phyloP scores from a whole-genome alignment of 805 yeast genomes.

The Wickerhamiella vanderwaltii region DNA sequence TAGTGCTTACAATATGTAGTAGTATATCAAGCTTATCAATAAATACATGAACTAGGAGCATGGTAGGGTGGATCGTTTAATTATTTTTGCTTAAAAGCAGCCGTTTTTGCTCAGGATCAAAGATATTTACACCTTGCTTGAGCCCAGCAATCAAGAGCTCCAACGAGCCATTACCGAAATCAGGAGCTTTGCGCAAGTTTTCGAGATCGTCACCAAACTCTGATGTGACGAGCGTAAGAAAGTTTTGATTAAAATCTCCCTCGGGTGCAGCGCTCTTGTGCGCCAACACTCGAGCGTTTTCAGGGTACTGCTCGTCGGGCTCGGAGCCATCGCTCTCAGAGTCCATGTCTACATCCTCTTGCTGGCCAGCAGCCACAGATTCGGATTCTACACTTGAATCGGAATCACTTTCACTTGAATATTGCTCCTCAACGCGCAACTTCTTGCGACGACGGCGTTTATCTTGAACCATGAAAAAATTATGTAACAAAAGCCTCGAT shows the following conservation, averaged over 20 bases:
- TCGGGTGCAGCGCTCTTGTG: slow-evolving; percentile 17
- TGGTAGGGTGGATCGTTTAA: too few relatives aligned
- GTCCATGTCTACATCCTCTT: slow-evolving; percentile 4
- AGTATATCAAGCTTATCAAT: too few relatives aligned
- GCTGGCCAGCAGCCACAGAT: slow-evolving; percentile 11
- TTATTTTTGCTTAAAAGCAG: background rate
- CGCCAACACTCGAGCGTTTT: slow-evolving; percentile 18
- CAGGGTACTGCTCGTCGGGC: background rate
- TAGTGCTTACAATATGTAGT: too few relatives aligned
- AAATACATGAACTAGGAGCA: too few relatives aligned
- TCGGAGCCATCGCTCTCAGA: slow-evolving; percentile 3
- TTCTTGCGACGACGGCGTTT: slow-evolving; percentile 22
- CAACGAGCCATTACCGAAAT: slow-evolving; percentile 29
- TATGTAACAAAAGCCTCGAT: background rate
- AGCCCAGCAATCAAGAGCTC: slow-evolving; percentile 27
- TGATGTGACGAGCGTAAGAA: slow-evolving; percentile 34
- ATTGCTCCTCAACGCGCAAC: slow-evolving; percentile 19
- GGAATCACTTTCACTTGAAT: slow-evolving; percentile 16
- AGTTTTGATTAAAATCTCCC: slow-evolving; percentile 28
- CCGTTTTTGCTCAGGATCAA: slow-evolving; percentile 24
- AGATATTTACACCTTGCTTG: slow-evolving; percentile 30
- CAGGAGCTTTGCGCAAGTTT: slow-evolving; percentile 33
- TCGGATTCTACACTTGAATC: slow-evolving; percentile 17
- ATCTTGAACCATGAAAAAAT: slow-evolving; percentile 12
- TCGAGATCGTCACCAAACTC: slow-evolving; percentile 36